Evolutionary conservation across 352 stramenopile genomes (phyloP), one percentile per base, ranked within the genome.

Genomic region (Globisporangium ultimum): DNA sequence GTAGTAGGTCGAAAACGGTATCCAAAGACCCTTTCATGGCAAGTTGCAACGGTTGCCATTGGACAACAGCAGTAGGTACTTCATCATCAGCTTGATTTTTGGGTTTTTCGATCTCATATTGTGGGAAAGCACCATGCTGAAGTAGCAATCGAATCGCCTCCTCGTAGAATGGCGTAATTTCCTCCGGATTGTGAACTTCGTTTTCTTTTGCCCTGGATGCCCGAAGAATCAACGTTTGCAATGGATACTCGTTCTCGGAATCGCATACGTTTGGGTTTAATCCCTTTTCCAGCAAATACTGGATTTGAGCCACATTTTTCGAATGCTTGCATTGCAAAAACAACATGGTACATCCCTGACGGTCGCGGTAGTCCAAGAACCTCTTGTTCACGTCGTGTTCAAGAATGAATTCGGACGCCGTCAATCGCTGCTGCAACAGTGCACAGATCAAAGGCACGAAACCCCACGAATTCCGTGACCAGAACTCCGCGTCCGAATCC

Each of bases 301-400:
- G 67, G 47, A 93, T 73, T 46, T 93, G 74, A 0, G 70, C 70
- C 5, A 84, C 42, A 48, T 72, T 84, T 40, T 67, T 78, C 10
- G 83, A 87, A 55, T 90, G 79, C n/a, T 78, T 74, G 38, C 80
- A 91, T 61, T 93, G 83, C n/a, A 91, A 55, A 48, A 87, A 91
- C 4, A 93, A 63, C 83, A 93, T 93, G 28, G 83, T 91, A 13
- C 80, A 83, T 2, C 83, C 83, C 17, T 89, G 67, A 0, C 80
- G 77, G 45, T 93, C 83, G 46, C 77, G 80, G 45, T 90, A 93
- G 42, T 93, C 76, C 36, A 93, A 55, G 28, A 84, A 88, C 22
- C 71, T 67, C 32, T 84, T 71, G 20, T 87, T 66, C 3, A 67
- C 68, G 24, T 90, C 83, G 21, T 68, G 71, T 28, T 80, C 70